Evolutionary conservation across 768 basidiomycete species (phyloP).

Genomic region (Mycena epipterygia): DNA sequence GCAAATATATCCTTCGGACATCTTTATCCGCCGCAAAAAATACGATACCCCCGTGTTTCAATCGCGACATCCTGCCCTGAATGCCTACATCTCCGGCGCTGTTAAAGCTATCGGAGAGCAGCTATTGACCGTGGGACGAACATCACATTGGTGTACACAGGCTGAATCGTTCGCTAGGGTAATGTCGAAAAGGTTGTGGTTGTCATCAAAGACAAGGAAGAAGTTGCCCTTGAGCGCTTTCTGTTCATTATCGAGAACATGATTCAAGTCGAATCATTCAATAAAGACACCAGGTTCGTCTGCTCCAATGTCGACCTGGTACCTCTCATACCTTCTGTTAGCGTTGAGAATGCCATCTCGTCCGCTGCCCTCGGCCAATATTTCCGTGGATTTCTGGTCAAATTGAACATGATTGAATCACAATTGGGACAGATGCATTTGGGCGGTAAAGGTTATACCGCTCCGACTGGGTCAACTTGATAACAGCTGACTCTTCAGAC

Average conservation of each 20-base stretch:
- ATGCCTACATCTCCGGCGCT: constrained; percentile 91
- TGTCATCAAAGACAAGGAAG: constrained; percentile 86
- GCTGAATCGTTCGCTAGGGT: constrained; percentile 62
- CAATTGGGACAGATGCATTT: constrained; percentile 72
- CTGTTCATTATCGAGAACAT: constrained; percentile 90
- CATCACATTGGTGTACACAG: neutral
- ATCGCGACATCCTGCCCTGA: constrained; percentile 90
- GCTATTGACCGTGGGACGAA: constrained; percentile 17
- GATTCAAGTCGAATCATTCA: constrained; percentile 76
- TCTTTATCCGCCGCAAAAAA: constrained; percentile 90
- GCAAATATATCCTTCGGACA: constrained; percentile 89
- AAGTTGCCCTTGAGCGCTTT: constrained; percentile 89
- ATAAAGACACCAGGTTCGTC: constrained; percentile 76
- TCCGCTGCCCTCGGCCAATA: constrained; percentile 74
- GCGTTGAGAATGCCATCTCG: constrained; percentile 81
- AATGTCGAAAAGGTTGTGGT: constrained; percentile 84
- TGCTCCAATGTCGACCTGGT: constrained; percentile 1
- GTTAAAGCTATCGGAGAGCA: constrained; percentile 81
- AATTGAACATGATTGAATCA: constrained; percentile 82
- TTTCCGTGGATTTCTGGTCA: constrained; percentile 87
- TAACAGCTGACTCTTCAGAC: constrained; percentile 50
- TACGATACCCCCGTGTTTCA: constrained; percentile 94
- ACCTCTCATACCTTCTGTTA: constrained; percentile 43
- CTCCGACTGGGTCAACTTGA: neutral
- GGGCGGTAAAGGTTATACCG: constrained; percentile 55